phyloP scores from a whole-genome alignment of 2,329 filamentous ascomycete genomes.

The Zopfia rhizophila region DNA sequence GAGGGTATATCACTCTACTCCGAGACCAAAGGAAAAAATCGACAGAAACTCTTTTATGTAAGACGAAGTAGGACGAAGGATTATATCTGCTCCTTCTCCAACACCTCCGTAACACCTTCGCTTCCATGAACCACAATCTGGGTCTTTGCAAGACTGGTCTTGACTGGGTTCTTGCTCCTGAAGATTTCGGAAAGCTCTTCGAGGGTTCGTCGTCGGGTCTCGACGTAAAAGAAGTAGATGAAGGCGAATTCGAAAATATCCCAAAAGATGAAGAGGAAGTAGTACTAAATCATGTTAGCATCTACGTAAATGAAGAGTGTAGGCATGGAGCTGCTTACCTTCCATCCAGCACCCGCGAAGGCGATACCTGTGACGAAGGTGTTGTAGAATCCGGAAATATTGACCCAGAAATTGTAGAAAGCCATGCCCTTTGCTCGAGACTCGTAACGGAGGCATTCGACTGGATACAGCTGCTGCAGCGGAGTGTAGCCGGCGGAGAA shows the following conservation, averaged over 20 bases:
- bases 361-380: constrained; percentile 58
- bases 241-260: constrained; percentile 55
- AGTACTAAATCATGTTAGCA: constrained; percentile 40
- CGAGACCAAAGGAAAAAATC: too few species aligned
- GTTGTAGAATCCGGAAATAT: constrained; percentile 58
- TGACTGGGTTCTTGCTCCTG: constrained; percentile 51
- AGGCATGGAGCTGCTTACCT: constrained; percentile 30
- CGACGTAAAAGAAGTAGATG: constrained; percentile 51
- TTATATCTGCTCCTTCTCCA: constrained; percentile 44
- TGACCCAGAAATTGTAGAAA: constrained; percentile 59
- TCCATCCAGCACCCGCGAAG: constrained; percentile 50
- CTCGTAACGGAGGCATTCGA: constrained; percentile 61
- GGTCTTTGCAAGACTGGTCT: constrained; percentile 43
- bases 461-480: constrained; percentile 59
- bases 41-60: too few species aligned
- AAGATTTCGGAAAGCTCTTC: constrained; percentile 60
- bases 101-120: constrained; percentile 43
- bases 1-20: too few species aligned
- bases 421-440: constrained; percentile 61
- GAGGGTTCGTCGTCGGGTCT: constrained; percentile 53
- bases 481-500: constrained; percentile 55
- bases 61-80: too few species aligned
- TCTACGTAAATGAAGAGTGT: constrained; percentile 35
- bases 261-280: constrained; percentile 55
- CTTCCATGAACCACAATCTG: constrained; percentile 42